These are phyloP conservation scores for Coemansia sp. DNA, from an alignment of 192 early-diverging fungal genomes.

Conservation along the genomic window DNA sequence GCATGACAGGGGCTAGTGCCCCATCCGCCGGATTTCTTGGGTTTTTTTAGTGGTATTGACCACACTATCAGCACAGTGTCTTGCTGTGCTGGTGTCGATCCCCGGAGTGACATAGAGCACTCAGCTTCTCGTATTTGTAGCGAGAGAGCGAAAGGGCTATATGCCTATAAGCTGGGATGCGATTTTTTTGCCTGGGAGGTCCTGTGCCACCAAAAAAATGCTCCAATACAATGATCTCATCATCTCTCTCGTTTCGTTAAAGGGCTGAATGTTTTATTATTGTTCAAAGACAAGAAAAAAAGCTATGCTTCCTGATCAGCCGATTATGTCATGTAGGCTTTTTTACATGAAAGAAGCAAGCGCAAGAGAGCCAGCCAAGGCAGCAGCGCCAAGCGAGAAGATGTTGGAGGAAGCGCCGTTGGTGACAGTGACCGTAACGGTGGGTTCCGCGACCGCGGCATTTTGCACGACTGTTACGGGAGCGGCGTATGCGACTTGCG, in stretches of 20 bases:
- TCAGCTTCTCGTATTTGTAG: too few species aligned
- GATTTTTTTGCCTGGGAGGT: too few species aligned
- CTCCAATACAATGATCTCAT: too few species aligned
- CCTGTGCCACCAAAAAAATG: neutral
- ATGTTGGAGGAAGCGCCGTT: slow-evolving; percentile 44
- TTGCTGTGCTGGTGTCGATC: too few species aligned
- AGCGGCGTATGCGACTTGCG: slow-evolving; percentile 11
- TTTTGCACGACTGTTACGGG: slow-evolving; percentile 47
- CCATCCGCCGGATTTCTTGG: too few species aligned
- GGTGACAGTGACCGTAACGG: slow-evolving; percentile 41
- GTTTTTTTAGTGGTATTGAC: too few species aligned
- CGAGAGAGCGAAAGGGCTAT: too few species aligned
- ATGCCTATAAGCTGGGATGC: too few species aligned
- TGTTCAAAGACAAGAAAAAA: neutral
- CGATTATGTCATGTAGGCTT: neutral
- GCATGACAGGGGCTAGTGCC: too few species aligned
- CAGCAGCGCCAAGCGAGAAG: slow-evolving; percentile 31
- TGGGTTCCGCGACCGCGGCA: slow-evolving; percentile 33
- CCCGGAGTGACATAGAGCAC: too few species aligned
- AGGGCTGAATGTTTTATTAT: neutral
- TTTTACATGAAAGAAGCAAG: neutral
- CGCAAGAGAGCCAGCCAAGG: slow-evolving; percentile 20
- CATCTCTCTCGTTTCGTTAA: neutral
- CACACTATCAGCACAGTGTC: too few species aligned
- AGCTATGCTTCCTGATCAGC: neutral